These are phyloP conservation scores for Rhypophila decipiens DNA, from an alignment of 495 filamentous ascomycete genomes.

Conservation along the genomic window DNA sequence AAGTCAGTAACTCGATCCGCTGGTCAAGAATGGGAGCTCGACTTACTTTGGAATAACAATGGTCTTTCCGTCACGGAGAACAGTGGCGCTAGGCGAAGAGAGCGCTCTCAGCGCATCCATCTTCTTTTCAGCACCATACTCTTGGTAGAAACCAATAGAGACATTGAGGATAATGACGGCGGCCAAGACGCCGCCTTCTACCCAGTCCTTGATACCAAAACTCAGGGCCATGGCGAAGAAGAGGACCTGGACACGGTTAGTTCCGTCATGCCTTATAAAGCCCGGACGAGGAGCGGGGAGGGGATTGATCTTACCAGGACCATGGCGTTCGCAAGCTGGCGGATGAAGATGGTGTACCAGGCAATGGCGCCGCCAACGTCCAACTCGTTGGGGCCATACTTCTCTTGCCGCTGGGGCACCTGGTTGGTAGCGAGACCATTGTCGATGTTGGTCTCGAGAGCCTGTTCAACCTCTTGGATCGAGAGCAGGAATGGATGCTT, in stretches of 20 bases:
- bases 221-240: conserved; percentile 79
- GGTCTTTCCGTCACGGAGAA: conserved; percentile 64
- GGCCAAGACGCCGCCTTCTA: conserved; percentile 78
- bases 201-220: conserved; percentile 71
- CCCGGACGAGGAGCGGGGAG: too few relatives aligned
- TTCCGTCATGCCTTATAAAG: too few relatives aligned
- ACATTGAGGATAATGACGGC: conserved; percentile 80
- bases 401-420: conserved; percentile 41
- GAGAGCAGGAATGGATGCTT: conserved; percentile 49
- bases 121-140: conserved; percentile 79
- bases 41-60: conserved; percentile 55
- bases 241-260: conserved; percentile 61
- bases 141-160: conserved; percentile 71
- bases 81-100: conserved; percentile 71
- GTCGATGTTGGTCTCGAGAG: conserved; percentile 50
- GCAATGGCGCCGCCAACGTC: conserved; percentile 53
- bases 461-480: conserved; percentile 43
- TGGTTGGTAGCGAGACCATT: conserved; percentile 48
- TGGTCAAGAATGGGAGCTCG: not conserved
- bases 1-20: conserved; percentile 5
- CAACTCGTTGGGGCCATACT: conserved; percentile 56
- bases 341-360: conserved; percentile 60
- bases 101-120: conserved; percentile 74
- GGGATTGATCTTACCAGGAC: conserved; percentile 53
- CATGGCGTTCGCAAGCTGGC: conserved; percentile 64